Evolutionary conservation across 305 asterid genomes (phyloP), one percentile per base, ranked within the genome.

Genomic region (Solanum chacoense): DNA sequence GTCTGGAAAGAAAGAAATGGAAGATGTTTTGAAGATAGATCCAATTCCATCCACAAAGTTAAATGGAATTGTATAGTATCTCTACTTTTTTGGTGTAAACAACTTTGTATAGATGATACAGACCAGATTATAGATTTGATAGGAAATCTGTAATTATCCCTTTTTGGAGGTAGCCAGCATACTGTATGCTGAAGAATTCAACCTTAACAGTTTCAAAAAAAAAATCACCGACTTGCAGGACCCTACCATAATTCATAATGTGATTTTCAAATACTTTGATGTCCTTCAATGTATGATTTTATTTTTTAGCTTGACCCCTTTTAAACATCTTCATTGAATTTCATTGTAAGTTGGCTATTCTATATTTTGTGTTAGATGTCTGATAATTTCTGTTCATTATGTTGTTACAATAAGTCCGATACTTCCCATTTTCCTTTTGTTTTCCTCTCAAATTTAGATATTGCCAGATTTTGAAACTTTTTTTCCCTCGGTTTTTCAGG

Each of bases 401-500:
- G 42, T 45, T 50, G 86, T 83, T 83, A 50, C 72, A 55, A 29
- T 29, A 50, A 20, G 59, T 50, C 40, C 2, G 31, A 83, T 22
- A 83, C 31, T 20, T 5, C 10, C 72, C 29, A 10, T 50, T 50
- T 65, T 55, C 73, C 28, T 20, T 50, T 18, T 50, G 42, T 29
- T 50, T 45, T 83, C 37, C 86, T 45, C 86, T 81, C 36, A 42
- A 81, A 28, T 42, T 31, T 45, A 45, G 86, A 16, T 81, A 50
- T 31, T 18, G 71, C 42, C 73, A 18, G 86, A 79, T 86, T 76
- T 24, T 74, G 45, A 63, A 67, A 89, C 80, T 24, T 87, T 85
- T 86, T 63, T 89, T 86, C 75, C n/a, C 38, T 38, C 72, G 90
- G 67, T 63, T 76, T 74, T 76, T 81, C 89, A 97, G 99, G 98